Evolutionary conservation across 108 stramenopile species (phyloP).

Genomic region (Cyclostephanos invisitatus): DNA sequence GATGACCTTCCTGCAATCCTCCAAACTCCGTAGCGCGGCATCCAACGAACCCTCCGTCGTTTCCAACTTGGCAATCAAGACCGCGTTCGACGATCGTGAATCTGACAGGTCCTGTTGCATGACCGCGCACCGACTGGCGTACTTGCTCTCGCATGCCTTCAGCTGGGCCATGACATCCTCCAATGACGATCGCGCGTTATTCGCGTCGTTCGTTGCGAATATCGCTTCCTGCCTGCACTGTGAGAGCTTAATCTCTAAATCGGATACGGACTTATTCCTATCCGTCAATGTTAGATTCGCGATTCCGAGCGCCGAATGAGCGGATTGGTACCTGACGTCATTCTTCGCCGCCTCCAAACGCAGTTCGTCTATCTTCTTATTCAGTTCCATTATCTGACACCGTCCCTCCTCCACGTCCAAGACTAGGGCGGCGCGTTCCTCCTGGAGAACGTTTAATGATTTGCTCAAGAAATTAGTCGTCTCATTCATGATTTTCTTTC

Average conservation of each 20-base stretch:
- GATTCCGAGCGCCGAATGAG: background rate
- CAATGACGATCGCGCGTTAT: background rate
- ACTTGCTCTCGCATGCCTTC: constrained; percentile 27
- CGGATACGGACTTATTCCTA: background rate
- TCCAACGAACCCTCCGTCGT: constrained; percentile 11
- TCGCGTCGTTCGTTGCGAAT: constrained; percentile 2
- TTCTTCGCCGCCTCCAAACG: constrained; percentile 15
- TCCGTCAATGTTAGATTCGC: constrained; percentile 1
- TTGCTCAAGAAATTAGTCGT: constrained; percentile 39
- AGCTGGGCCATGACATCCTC: constrained; percentile 14
- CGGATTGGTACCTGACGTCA: background rate
- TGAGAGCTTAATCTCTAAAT: constrained; percentile 11
- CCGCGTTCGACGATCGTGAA: constrained; percentile 10
- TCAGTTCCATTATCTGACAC: constrained; percentile 15
- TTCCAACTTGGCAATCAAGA: constrained; percentile 3
- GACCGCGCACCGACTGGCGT: constrained; percentile 9
- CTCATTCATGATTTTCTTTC: constrained; percentile 33
- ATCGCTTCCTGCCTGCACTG: constrained; percentile 12
- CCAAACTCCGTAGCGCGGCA: constrained; percentile 4
- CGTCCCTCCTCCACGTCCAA: constrained; percentile 22
- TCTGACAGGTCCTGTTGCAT: constrained; percentile 21
- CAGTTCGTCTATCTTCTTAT: constrained; percentile 14
- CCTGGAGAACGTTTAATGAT: constrained; percentile 34
- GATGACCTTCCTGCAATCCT: constrained; percentile 3
- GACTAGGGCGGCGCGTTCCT: constrained; percentile 33